Evolutionary conservation across 352 stramenopile species (phyloP), one percentile per base, ranked within the genome.

Genomic region (Phytophthora pisi): DNA sequence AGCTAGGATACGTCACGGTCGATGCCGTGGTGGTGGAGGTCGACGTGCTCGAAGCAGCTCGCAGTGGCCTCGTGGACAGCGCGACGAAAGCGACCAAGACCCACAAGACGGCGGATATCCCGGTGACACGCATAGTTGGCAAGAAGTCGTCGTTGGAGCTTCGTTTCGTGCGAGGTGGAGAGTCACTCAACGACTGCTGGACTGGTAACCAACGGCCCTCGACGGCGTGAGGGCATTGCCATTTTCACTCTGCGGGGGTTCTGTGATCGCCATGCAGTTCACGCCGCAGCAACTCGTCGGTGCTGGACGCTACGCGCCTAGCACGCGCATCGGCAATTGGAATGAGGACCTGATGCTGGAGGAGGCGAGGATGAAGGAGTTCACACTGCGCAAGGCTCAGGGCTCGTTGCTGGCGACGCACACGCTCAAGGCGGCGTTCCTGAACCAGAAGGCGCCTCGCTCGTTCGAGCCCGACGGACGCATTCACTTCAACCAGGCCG

Each of bases 301-400:
- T 26, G 89, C 86, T 16, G 88, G 88, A 2, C 84, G 88, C 20
- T 96, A 96, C 72, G 85, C 81, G 56, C 82, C 86, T 13, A 75
- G 62, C 28, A 97, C 88, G 50, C 89, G 86, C 50, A 93, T 96
- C 54, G 89, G 89, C 53, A 97, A 97, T 61, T 97, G 89, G 89
- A 96, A 96, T 77, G 88, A 97, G 68, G 89, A 97, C 57, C 64
- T 93, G 59, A 92, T 95, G 88, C 77, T 96, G 18, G 88, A 96
- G 28, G 88, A 96, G 56, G 85, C 88, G 47, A 82, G 86, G 50
- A 84, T 94, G 83, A 84, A 93, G 60, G 89, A 93, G 72, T 95
- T 95, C 63, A 79, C 84, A 43, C 68, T 92, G 36, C 86, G 89
- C 43, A 94, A 94, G 68, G 72, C 77, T 26, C 89, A 94, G 57